Conservation (phyloP, 768 basidiomycete species). For the Agaricus sinodeliciosus region DNA sequence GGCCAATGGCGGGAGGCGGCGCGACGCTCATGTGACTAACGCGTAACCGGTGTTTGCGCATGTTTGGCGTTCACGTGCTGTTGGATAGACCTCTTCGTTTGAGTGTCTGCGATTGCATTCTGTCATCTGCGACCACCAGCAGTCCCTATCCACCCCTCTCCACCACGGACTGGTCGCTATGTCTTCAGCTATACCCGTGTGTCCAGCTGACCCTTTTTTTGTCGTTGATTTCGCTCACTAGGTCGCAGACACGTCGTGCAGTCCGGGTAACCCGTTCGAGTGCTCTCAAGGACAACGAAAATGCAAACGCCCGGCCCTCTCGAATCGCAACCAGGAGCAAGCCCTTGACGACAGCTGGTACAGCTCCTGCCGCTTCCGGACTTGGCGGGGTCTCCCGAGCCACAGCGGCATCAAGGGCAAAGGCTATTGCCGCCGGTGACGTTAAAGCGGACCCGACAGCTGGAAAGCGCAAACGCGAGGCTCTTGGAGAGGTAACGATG, state of each 20-base stretch:
- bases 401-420: slow-evolving; percentile 27
- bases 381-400: slow-evolving; percentile 39
- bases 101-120: slow-evolving; percentile 19
- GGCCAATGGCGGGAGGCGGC: background rate
- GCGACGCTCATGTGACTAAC: slow-evolving; percentile 26
- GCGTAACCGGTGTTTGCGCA: slow-evolving; percentile 24
- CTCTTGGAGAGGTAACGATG: slow-evolving; percentile 65
- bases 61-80: slow-evolving; percentile 34
- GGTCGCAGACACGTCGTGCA: slow-evolving; percentile 61
- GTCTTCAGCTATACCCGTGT: slow-evolving; percentile 43
- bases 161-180: slow-evolving; percentile 24
- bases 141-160: slow-evolving; percentile 11
- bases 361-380: slow-evolving; percentile 24
- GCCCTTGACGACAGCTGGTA: slow-evolving; percentile 35
- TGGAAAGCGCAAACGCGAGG: slow-evolving; percentile 76
- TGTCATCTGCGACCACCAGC: slow-evolving; percentile 21
- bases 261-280: slow-evolving; percentile 44
- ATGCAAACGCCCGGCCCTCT: slow-evolving; percentile 60
- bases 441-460: slow-evolving; percentile 39
- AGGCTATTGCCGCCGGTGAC: slow-evolving; percentile 5
- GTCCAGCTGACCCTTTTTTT: slow-evolving; percentile 16
- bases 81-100: slow-evolving; percentile 26
- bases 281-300: slow-evolving; percentile 65
- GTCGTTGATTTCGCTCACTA: slow-evolving; percentile 7
- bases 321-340: slow-evolving; percentile 60